These are phyloP conservation scores for Onygena corvina DNA, from an alignment of 2,329 filamentous ascomycete species.

Conservation along the genomic window DNA sequence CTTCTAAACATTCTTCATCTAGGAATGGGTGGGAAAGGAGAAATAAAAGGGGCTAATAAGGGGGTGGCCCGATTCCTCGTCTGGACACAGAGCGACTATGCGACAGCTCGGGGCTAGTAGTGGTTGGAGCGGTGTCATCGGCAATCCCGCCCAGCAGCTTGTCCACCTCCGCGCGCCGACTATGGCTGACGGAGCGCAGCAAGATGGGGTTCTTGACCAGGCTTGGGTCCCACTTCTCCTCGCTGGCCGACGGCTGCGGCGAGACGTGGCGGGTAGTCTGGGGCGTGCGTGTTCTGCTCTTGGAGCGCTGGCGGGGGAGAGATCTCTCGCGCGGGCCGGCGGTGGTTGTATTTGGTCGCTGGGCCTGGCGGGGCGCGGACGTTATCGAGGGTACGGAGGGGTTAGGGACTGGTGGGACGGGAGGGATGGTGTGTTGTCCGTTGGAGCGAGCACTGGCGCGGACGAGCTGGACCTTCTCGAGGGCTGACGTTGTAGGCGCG, in stretches of 20 bases:
- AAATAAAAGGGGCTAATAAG: constrained; percentile 15
- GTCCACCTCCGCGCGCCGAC: constrained; percentile 24
- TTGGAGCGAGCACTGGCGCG: background rate
- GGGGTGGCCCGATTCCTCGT: constrained; percentile 19
- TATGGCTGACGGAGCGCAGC: constrained; percentile 12
- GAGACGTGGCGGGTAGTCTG: background rate
- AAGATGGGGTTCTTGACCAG: constrained; percentile 21
- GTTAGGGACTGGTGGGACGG: constrained; percentile 36
- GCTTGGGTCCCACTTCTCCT: constrained; percentile 13
- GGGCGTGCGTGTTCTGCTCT: background rate
- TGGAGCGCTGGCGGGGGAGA: background rate
- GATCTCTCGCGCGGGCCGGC: too few relatives aligned
- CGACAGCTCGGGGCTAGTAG: background rate
- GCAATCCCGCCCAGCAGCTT: constrained; percentile 30
- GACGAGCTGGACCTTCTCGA: constrained; percentile 1
- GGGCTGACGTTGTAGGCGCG: background rate
- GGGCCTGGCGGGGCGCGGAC: too few relatives aligned
- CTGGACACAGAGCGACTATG: background rate
- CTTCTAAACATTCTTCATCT: too few relatives aligned
- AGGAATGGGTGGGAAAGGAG: background rate
- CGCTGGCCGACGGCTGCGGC: background rate
- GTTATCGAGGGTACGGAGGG: too few relatives aligned
- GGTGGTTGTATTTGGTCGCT: too few relatives aligned
- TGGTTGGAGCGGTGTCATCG: constrained; percentile 5
- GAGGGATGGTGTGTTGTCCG: constrained; percentile 28